A percentile compares a stretch with the other conserved stretches of the same genome.
phyloP scores from a whole-genome alignment of 2,329 filamentous ascomycete genomes.

The Chrysoporthe austroafricana region DNA sequence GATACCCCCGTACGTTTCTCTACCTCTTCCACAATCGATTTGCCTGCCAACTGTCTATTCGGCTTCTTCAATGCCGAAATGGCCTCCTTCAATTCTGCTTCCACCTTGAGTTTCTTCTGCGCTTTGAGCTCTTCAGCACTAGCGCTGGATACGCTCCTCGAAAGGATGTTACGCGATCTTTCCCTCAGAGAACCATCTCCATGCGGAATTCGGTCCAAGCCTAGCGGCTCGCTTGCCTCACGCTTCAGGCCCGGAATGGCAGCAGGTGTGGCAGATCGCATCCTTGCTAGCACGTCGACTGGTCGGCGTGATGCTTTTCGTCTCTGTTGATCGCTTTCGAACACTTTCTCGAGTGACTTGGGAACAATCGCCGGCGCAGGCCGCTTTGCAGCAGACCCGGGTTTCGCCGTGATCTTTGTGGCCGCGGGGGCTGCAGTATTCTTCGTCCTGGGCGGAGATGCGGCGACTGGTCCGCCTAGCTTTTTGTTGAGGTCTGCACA shows the following conservation, averaged over 20 bases:
- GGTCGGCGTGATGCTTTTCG: slow-evolving; percentile 61
- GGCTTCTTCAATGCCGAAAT: slow-evolving; percentile 76
- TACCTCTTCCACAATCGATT: slow-evolving; percentile 67
- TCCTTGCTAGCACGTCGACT: slow-evolving; percentile 62
- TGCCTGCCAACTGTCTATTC: slow-evolving; percentile 71
- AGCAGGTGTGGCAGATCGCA: slow-evolving; percentile 70
- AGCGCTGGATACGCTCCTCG: slow-evolving; percentile 51
- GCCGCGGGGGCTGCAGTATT: slow-evolving; percentile 46
- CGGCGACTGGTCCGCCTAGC: slow-evolving; percentile 70
- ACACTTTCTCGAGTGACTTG: slow-evolving; percentile 64
- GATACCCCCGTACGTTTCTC: slow-evolving; percentile 59
- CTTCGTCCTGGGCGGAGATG: slow-evolving; percentile 58
- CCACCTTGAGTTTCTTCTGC: slow-evolving; percentile 67
- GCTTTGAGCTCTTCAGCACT: slow-evolving; percentile 60
- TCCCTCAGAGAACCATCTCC: slow-evolving; percentile 49
- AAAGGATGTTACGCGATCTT: slow-evolving; percentile 45
- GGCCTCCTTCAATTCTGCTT: slow-evolving; percentile 73
- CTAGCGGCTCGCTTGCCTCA: slow-evolving; percentile 65
- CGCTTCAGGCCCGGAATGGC: slow-evolving; percentile 66
- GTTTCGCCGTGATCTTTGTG: slow-evolving; percentile 50
- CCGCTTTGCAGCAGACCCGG: slow-evolving; percentile 57
- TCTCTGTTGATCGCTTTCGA: slow-evolving; percentile 62
- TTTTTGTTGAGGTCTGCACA: slow-evolving; percentile 75
- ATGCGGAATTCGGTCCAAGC: slow-evolving; percentile 53
- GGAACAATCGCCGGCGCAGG: slow-evolving; percentile 45